These are phyloP conservation scores for Ustilago tritici DNA, from an alignment of 1,284 basidiomycete genomes.

Conservation along the genomic window DNA sequence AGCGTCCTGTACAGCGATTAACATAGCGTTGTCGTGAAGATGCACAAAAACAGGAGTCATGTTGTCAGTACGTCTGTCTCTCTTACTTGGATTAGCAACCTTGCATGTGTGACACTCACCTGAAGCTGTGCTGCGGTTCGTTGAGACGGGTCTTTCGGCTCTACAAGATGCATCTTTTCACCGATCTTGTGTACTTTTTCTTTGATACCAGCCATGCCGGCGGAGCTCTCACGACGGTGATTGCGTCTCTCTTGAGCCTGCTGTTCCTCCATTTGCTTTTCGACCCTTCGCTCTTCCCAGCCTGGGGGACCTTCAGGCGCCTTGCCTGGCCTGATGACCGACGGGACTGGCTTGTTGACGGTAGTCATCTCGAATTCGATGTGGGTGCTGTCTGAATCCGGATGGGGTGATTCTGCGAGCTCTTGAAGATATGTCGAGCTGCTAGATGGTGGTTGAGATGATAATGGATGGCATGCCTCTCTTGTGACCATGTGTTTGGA, in stretches of 20 bases:
- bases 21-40: not conserved
- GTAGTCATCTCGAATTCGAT: conserved; percentile 10
- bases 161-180: conserved; percentile 59
- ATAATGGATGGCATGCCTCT: not conserved
- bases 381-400: not conserved
- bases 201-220: conserved; percentile 49
- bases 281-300: conserved; percentile 52
- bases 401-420: not conserved
- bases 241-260: conserved; percentile 34
- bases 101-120: conserved; percentile 25
- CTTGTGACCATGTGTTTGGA: not conserved
- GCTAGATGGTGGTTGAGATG: not conserved
- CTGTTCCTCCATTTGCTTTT: conserved; percentile 36
- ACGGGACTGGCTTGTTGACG: conserved; percentile 28
- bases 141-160: conserved; percentile 45
- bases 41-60: not conserved
- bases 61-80: not conserved
- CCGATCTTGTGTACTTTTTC: conserved; percentile 56
- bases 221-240: conserved; percentile 36
- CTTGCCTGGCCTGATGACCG: conserved; percentile 54
- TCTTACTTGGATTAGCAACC: not conserved
- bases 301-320: conserved; percentile 54
- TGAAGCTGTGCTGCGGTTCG: conserved; percentile 50
- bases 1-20: conserved; percentile 34
- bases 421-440: too few relatives aligned